Percentiles rank a stretch among this genome's conserved stretches.
Conservation (phyloP, 176 grass and related monocot species). For the Aegilops longissima region DNA sequence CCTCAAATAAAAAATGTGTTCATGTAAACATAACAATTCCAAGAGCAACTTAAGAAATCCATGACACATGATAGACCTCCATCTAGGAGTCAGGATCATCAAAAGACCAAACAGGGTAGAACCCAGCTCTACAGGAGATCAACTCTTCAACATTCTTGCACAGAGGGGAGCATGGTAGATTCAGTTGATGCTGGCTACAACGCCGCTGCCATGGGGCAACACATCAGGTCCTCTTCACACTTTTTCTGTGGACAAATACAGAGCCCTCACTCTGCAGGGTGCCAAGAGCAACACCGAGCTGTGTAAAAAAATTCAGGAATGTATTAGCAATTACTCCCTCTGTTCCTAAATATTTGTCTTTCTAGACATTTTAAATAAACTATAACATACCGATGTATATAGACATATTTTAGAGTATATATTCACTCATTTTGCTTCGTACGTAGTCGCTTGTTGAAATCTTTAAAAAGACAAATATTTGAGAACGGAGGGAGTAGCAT, state of each 20-base stretch:
- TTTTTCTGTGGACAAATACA: constrained; percentile 70
- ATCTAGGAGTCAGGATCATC: neutral
- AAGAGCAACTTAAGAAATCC: neutral
- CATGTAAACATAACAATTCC: neutral
- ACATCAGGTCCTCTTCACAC: constrained; percentile 71
- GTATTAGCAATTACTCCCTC: neutral
- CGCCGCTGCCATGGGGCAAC: neutral
- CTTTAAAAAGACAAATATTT: too few relatives aligned
- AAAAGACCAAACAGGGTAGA: constrained; percentile 6
- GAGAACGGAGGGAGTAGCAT: neutral
- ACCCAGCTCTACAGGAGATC: neutral
- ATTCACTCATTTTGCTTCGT: too few relatives aligned
- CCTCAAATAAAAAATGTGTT: neutral
- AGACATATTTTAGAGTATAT: too few relatives aligned
- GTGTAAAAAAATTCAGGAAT: neutral
- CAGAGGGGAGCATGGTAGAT: neutral
- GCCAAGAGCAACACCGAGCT: constrained; percentile 71
- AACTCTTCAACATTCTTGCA: neutral
- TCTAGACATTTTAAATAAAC: too few relatives aligned
- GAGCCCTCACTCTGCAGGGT: constrained; percentile 72
- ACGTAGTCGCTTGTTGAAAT: too few relatives aligned
- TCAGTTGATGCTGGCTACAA: neutral
- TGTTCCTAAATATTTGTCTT: too few relatives aligned
- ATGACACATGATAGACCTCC: neutral
- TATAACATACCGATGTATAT: too few relatives aligned